Evolutionary conservation across 441 rosid genomes (phyloP), one percentile per base, ranked within the genome.

Genomic region (Omphalea diandra): DNA sequence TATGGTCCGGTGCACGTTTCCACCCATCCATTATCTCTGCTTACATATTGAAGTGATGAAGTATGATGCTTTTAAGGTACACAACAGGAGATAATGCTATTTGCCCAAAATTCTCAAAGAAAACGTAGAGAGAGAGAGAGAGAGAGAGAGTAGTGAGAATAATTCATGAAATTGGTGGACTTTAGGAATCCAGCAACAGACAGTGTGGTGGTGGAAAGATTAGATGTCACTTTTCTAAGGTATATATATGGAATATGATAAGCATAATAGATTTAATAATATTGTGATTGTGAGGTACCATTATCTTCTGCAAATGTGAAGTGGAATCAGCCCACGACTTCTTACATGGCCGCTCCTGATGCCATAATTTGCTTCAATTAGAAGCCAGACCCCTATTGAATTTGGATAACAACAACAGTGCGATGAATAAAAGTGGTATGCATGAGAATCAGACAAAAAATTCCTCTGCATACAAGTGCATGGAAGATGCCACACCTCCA

Each of bases 121-220:
- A n/a, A 49, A 53, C 26, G 31, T 27, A 7, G 15, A 27, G 59
- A 75, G 29, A 26, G 18, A 14, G 50, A n/a, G n/a, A n/a, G n/a
- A n/a, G n/a, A n/a, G n/a, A n/a, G n/a, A n/a, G n/a, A n/a, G n/a
- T n/a, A n/a, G n/a, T n/a, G n/a, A 7, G 65, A 47, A 32, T 22
- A 57, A 35, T 18, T 43, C 47, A 35, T 57, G 64, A 6, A n/a
- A 27, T 27, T 17, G 54, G 29, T 32, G 73, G 79, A 64, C 76
- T 72, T 70, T 24, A 52, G 41, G 63, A 54, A 68, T 55, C 69
- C 63, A 41, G n/a, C 7, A 47, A 18, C 8, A 18, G 49, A 24
- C 7, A 53, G 38, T 38, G 29, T 46, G n/a, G 11, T 6, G 15
- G n/a, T 29, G 38, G 22, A 47, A 55, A 65, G 41, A 17, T 18